phyloP scores from a whole-genome alignment of 805 yeast species.

The Metschnikowia reukaufii region DNA sequence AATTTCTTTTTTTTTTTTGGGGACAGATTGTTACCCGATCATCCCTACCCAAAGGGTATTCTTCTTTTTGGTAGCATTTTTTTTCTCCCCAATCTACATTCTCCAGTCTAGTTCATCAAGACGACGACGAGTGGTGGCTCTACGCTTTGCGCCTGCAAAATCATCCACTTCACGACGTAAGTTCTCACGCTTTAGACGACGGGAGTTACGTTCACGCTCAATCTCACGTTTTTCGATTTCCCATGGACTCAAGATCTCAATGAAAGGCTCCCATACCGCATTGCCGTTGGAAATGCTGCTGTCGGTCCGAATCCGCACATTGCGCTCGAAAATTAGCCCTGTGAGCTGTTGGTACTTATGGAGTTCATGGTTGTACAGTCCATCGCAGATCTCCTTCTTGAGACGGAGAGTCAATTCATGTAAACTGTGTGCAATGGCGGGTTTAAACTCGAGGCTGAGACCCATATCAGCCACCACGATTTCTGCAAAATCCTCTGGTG shows the following conservation, averaged over 20 bases:
- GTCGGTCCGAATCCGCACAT: constrained; percentile 49
- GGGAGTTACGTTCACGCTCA: constrained; percentile 86
- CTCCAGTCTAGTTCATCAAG: constrained; percentile 49
- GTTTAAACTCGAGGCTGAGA: constrained; percentile 76
- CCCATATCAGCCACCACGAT: constrained; percentile 85
- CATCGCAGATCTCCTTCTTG: constrained; percentile 79
- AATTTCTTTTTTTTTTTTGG: too few species aligned
- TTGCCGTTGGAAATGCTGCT: constrained; percentile 74
- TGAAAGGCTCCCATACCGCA: constrained; percentile 81
- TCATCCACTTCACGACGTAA: constrained; percentile 61
- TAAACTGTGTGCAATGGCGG: constrained; percentile 84
- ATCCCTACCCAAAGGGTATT: too few species aligned
- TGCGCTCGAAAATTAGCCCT: constrained; percentile 45
- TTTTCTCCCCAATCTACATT: too few species aligned
- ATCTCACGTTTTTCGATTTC: constrained; percentile 94
- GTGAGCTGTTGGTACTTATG: constrained; percentile 43
- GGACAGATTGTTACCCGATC: too few species aligned
- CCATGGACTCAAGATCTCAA: constrained; percentile 83
- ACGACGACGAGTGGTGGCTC: constrained; percentile 47
- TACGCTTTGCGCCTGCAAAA: constrained; percentile 30
- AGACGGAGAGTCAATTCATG: constrained; percentile 76
- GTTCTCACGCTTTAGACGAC: constrained; percentile 91
- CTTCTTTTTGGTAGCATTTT: too few species aligned
- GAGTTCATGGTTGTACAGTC: constrained; percentile 41
- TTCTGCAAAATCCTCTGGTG: constrained; percentile 84